A percentile compares a stretch with the other conserved stretches of the same genome.
Conservation (phyloP, 2,329 filamentous ascomycete genomes). For the Hymenoscyphus salicellus region DNA sequence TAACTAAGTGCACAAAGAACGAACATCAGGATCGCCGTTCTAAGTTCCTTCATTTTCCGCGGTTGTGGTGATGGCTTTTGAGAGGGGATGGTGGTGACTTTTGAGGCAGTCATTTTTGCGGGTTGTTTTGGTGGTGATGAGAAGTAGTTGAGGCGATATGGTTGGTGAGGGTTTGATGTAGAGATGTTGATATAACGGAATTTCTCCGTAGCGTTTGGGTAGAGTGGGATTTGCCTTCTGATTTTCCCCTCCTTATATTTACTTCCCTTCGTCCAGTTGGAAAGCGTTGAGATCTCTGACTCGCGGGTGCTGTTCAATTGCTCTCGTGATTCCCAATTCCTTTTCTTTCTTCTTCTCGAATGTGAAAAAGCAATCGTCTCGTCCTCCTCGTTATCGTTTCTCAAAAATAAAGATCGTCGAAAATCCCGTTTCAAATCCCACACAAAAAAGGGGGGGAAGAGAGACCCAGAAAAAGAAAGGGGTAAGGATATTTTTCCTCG, state of each 20-base stretch:
- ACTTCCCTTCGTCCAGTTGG: too few species aligned
- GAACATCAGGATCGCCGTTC: constrained; percentile 6
- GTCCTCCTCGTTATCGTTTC: background rate
- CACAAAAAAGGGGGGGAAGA: background rate
- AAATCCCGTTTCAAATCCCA: constrained; percentile 1
- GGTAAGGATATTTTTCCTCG: too few species aligned
- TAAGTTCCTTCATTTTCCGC: background rate
- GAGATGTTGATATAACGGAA: background rate
- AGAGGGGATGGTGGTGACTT: background rate
- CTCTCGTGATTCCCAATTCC: background rate
- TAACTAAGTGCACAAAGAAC: constrained; percentile 8
- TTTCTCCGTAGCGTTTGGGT: too few species aligned
- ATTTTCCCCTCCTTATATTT: too few species aligned
- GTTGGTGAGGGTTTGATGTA: background rate
- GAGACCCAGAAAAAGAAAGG: background rate
- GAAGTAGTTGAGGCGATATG: too few species aligned
- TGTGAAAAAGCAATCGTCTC: background rate
- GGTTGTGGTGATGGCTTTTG: background rate
- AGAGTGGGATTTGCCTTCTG: too few species aligned
- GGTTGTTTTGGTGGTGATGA: background rate
- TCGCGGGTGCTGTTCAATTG: background rate
- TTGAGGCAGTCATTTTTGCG: background rate
- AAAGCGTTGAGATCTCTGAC: background rate
- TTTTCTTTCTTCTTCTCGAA: background rate
- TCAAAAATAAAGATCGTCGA: background rate